A percentile compares a stretch with the other conserved stretches of the same genome.
Evolutionary conservation across 352 stramenopile species (phyloP).

Genomic region (Globisporangium spiculum): DNA sequence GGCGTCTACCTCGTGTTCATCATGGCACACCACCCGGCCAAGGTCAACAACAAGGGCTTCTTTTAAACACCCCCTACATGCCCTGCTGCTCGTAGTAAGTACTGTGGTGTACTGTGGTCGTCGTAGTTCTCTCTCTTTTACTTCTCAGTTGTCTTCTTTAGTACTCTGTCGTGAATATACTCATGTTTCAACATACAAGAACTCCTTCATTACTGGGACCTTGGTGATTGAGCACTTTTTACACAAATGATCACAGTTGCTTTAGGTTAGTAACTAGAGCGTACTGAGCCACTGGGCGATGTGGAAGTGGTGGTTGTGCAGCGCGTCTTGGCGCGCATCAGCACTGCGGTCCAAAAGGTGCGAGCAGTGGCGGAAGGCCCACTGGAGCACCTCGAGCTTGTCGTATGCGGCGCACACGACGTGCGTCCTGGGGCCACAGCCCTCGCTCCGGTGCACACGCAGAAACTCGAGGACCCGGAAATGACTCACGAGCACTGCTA

Average conservation of each 20-base stretch:
- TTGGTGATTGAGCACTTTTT: not conserved
- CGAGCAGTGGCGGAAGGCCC: not conserved
- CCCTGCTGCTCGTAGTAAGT: not conserved
- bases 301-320: conserved; percentile 3
- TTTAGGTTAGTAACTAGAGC: not conserved
- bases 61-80: conserved; percentile 15
- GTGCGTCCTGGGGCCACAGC: not conserved
- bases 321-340: not conserved
- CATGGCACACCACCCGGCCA: conserved; percentile 31
- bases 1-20: conserved; percentile 29
- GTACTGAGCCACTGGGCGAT: conserved; percentile 3
- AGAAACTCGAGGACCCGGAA: conserved; percentile 15
- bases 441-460: conserved; percentile 13
- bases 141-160: not conserved
- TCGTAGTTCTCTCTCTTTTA: not conserved
- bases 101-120: not conserved
- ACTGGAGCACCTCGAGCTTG: conserved; percentile 8
- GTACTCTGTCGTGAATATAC: not conserved
- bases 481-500: conserved; percentile 4
- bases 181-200: not conserved
- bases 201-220: not conserved
- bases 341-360: not conserved
- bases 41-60: conserved; percentile 24
- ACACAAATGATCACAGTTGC: not conserved
- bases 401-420: conserved; percentile 2